Percentiles rank a stretch among this genome's conserved stretches.
phyloP scores from a whole-genome alignment of 2,329 filamentous ascomycete genomes.

The Monosporascus sp. region DNA sequence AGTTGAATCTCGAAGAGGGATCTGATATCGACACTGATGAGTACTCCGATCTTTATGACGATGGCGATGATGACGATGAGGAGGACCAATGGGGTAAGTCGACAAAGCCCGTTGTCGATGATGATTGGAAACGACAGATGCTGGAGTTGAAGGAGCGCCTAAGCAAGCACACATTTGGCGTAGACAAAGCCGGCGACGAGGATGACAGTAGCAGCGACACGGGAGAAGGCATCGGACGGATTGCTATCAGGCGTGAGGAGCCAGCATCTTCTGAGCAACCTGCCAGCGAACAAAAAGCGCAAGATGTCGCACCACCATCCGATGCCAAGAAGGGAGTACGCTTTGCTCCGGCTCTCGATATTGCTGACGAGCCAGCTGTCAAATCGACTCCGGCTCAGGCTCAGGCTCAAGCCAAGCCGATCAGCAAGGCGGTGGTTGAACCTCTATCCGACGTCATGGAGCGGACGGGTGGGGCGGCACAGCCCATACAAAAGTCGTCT shows the following conservation, averaged over 20 bases:
- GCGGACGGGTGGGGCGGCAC: slow-evolving; percentile 23
- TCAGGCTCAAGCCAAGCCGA: slow-evolving; percentile 3
- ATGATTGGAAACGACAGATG: slow-evolving; percentile 79
- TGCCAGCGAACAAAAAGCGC: slow-evolving; percentile 17
- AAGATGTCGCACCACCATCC: background rate
- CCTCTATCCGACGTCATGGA: slow-evolving; percentile 51
- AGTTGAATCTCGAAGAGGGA: slow-evolving; percentile 76
- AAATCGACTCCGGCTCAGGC: slow-evolving; percentile 13
- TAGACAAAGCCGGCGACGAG: slow-evolving; percentile 43
- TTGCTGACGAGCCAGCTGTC: slow-evolving; percentile 20
- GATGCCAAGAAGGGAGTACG: slow-evolving; percentile 24
- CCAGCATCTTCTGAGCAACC: slow-evolving; percentile 3
- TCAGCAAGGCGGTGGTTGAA: slow-evolving; percentile 33
- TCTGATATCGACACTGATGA: slow-evolving; percentile 45
- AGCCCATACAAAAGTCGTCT: slow-evolving; percentile 7
- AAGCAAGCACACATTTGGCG: slow-evolving; percentile 31
- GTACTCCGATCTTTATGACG: slow-evolving; percentile 47
- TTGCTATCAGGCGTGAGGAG: slow-evolving; percentile 30
- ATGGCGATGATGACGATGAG: slow-evolving; percentile 47
- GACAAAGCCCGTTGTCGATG: slow-evolving; percentile 60
- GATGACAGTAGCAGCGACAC: background rate
- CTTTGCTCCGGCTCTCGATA: slow-evolving; percentile 24
- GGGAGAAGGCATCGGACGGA: slow-evolving; percentile 31
- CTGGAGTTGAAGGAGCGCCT: slow-evolving; percentile 75
- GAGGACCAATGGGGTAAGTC: slow-evolving; percentile 73